Base-by-base conservation (phyloP, 371 early-diverging fungal genomes). In the Zopfochytrium polystomum region DNA sequence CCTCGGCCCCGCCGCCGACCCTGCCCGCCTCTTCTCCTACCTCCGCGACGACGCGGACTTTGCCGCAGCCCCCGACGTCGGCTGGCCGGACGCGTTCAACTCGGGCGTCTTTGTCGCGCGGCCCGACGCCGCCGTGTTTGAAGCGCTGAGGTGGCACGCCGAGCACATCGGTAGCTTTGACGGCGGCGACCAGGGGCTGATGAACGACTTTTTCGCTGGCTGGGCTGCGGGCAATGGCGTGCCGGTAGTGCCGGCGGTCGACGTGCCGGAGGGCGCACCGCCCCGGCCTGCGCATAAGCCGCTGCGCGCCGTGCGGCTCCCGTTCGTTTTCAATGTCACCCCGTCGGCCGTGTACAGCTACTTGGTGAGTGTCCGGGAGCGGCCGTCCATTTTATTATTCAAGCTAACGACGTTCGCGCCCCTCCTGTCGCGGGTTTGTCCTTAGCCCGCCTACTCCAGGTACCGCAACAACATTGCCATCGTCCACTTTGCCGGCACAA, bases 101-200 rank as follows among this genome's bases (percentile, higher is more conserved):
- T 93, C 95, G 22, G 97, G 96, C 1, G 92, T 97, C 2, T 90
- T 97, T 82, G 87, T 93, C 23, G 67, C 83, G 15, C 71, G 76
- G 13, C 96, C 97, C 0, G 76, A 74, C 26, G 64, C 71, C 11
- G 72, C 65, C 11, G 72, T 78, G 0, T 91, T 78, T 59, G 45
- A 68, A 0, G 83, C 71, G 0, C 69, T 92, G 32, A 60, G 79
- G 25, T 66, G 71, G 26, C 58, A 83, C 57, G 87, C 90, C 1
- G 38, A 60, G 3, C 62, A 71, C 5, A 62, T 77, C 32, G 90
- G 88, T 2, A 84, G 87, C 20, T 91, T 90, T 78, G 94, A 91
- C 55, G 95, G 95, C 60, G 96, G 92, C 52, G 97, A 96, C 71
- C 97, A 96, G 72, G 97, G 97, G 1, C 67, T 96, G 49, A 78